Evolutionary conservation across 2,329 filamentous ascomycete genomes (phyloP).

Genomic region (Colletotrichum costaricense): DNA sequence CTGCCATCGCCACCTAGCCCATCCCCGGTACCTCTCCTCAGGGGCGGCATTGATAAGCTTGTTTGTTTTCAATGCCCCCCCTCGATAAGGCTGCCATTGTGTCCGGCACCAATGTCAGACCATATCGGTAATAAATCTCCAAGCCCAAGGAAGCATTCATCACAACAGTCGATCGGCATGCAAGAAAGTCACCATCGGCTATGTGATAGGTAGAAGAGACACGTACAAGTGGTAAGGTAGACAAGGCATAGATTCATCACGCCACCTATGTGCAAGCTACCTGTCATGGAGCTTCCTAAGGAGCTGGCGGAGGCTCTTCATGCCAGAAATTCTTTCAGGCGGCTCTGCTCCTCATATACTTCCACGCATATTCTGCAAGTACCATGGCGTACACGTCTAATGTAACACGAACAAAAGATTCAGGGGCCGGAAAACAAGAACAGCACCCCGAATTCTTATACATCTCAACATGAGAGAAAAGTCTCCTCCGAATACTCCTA

Average conservation of each 20-base stretch:
- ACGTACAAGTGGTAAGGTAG: background rate
- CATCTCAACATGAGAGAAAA: slow-evolving; percentile 4
- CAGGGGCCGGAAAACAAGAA: background rate
- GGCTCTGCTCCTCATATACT: slow-evolving; percentile 14
- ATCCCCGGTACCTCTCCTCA: background rate
- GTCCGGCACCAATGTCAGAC: background rate
- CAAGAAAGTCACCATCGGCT: background rate
- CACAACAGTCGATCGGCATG: background rate
- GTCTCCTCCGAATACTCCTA: slow-evolving; percentile 24
- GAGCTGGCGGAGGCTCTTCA: slow-evolving; percentile 22
- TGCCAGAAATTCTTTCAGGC: slow-evolving; percentile 12
- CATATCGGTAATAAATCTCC: background rate
- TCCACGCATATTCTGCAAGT: slow-evolving; percentile 5
- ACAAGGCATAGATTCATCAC: slow-evolving; percentile 13
- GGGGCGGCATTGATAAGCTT: background rate
- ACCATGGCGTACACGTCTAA: slow-evolving; percentile 15
- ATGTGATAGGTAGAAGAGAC: background rate
- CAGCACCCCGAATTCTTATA: slow-evolving; percentile 9
- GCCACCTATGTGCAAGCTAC: slow-evolving; percentile 10
- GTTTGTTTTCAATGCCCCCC: background rate
- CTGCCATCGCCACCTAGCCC: slow-evolving; percentile 3
- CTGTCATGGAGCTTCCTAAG: background rate
- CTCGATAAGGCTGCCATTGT: too few relatives aligned
- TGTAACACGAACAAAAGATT: slow-evolving; percentile 5
- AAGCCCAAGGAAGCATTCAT: background rate